Conservation (phyloP, 2,329 filamentous ascomycete species). For the Microcera coccophila region DNA sequence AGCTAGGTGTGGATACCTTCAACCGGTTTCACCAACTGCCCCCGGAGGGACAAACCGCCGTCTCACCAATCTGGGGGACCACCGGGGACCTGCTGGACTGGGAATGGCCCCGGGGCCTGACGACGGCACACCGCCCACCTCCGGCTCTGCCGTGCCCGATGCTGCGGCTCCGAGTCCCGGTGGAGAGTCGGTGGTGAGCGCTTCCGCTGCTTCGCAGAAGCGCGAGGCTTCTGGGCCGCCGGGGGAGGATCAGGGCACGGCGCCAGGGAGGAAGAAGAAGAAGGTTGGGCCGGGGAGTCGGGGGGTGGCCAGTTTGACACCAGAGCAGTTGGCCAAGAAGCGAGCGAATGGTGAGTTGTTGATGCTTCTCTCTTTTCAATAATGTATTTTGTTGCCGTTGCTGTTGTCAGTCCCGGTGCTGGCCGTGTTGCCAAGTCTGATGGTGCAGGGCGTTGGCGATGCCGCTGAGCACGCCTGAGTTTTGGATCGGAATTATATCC, state of each 20-base stretch:
- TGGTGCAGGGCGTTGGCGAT: no score
- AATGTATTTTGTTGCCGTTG: no score
- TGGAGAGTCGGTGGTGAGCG: background rate
- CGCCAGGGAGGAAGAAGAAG: constrained; percentile 44
- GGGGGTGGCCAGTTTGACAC: constrained; percentile 61
- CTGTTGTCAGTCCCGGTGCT: no score
- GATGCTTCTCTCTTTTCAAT: no score
- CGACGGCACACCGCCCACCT: background rate
- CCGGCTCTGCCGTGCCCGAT: no score
- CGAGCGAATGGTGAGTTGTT: constrained; percentile 55
- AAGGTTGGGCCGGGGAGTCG: constrained; percentile 43
- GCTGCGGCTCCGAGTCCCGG: background rate
- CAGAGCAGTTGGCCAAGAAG: constrained; percentile 70
- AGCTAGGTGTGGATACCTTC: background rate
- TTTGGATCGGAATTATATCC: no score
- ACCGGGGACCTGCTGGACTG: background rate
- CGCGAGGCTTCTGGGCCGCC: constrained; percentile 18
- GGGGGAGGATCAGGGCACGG: constrained; percentile 9
- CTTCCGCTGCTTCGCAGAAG: constrained; percentile 10
- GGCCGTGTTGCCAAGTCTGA: no score
- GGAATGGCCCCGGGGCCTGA: background rate
- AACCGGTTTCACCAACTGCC: background rate
- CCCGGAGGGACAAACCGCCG: background rate
- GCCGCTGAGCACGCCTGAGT: no score
- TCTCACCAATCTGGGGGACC: background rate